Percentiles rank a stretch among this genome's conserved stretches.
These are phyloP conservation scores for Euclidium syriacum DNA, from an alignment of 345 rosid genomes.

Conservation along the genomic window DNA sequence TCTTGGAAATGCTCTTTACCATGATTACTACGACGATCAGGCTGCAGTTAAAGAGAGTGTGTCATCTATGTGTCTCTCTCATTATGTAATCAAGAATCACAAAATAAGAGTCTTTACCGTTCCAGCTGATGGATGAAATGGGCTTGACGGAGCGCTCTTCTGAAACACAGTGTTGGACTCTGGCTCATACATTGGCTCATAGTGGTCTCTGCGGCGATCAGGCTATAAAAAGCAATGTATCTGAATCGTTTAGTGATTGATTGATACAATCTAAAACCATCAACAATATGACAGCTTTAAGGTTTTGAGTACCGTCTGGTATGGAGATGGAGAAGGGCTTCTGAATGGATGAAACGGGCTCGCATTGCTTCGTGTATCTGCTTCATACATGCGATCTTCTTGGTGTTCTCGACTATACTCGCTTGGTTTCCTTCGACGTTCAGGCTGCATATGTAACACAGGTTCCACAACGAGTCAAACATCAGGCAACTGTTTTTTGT, in stretches of 20 bases:
- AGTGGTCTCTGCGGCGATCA: conserved; percentile 22
- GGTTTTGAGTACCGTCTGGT: conserved; percentile 18
- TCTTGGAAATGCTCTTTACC: conserved; percentile 14
- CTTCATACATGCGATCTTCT: conserved; percentile 13
- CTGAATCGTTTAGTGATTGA: conserved; percentile 1
- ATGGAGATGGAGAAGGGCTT: conserved; percentile 32
- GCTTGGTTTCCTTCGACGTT: conserved; percentile 17
- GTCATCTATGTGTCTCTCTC: conserved; percentile 4
- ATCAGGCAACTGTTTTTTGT: too few relatives aligned
- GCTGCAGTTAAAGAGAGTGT: background rate
- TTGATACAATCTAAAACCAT: background rate
- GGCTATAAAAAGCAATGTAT: conserved; percentile 7
- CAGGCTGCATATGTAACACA: too few relatives aligned
- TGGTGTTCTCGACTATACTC: conserved; percentile 19
- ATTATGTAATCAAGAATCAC: background rate
- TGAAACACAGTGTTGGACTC: conserved; percentile 12
- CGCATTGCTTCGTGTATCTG: conserved; percentile 23
- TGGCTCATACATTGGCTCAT: conserved; percentile 28
- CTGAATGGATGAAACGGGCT: conserved; percentile 31
- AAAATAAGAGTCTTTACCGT: conserved; percentile 15
- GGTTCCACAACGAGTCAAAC: too few relatives aligned
- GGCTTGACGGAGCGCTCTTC: conserved; percentile 19
- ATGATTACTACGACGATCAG: background rate
- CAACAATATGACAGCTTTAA: background rate
- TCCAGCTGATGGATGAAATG: conserved; percentile 22